A percentile compares a stretch with the other conserved stretches of the same genome.
Conservation (phyloP, 2,329 filamentous ascomycete species). For the Penicillium sp. region DNA sequence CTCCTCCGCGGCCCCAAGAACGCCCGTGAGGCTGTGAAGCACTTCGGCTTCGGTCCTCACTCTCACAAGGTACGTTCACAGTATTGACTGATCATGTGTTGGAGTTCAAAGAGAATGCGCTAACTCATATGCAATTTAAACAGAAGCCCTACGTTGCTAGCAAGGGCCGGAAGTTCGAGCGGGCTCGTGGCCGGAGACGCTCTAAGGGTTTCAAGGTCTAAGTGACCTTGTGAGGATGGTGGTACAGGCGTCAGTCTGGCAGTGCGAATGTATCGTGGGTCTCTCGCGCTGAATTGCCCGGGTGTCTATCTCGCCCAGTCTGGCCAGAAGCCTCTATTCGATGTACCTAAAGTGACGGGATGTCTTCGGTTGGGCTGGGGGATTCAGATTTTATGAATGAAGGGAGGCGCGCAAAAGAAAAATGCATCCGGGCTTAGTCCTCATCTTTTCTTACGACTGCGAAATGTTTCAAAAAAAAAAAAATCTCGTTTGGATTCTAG, state of each 20-base stretch:
- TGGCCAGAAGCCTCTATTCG: constrained; percentile 21
- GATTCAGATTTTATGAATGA: constrained; percentile 23
- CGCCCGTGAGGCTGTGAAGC: constrained; percentile 94
- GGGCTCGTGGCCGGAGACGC: constrained; percentile 95
- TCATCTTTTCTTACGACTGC: constrained; percentile 26
- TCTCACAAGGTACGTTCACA: constrained; percentile 78
- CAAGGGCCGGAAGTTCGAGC: constrained; percentile 99
- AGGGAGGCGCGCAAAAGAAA: constrained; percentile 26
- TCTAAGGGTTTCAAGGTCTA: constrained; percentile 99
- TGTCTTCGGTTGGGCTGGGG: constrained; percentile 22
- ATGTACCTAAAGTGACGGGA: constrained; percentile 24
- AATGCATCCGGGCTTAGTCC: constrained; percentile 29
- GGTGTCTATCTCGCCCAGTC: constrained; percentile 19
- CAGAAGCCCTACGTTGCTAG: constrained; percentile 95
- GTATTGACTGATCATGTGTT: background rate
- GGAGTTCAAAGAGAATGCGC: background rate
- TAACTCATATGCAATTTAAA: constrained; percentile 15
- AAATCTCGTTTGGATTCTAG: constrained; percentile 10
- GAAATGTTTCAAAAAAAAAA: constrained; percentile 24
- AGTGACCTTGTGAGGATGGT: constrained; percentile 35
- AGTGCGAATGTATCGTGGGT: constrained; percentile 15
- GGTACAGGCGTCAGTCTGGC: constrained; percentile 11
- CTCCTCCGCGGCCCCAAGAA: constrained; percentile 98
- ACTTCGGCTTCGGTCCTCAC: constrained; percentile 98
- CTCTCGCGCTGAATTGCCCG: constrained; percentile 10